Base-by-base conservation (phyloP, 106 monocot genomes). In the Dendrobium nobile region DNA sequence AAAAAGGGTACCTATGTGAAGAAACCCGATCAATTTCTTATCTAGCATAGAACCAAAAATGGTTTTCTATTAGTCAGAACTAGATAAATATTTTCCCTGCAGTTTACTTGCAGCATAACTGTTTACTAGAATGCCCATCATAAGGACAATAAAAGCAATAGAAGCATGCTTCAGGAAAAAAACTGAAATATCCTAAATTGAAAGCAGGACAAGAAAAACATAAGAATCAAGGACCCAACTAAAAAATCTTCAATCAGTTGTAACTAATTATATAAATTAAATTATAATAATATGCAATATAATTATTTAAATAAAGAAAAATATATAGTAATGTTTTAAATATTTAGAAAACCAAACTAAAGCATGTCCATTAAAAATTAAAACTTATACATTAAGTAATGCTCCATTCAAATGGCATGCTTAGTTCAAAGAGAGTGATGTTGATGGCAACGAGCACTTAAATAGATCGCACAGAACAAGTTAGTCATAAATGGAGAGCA, bases 1-100 rank as follows among this genome's bases (percentile, higher is more conserved):
- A 76, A 76, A 76, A 76, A 76, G 48, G 1, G 47, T 76, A 41
- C 26, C 76, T 48, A 76, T 76, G 22, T 16, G 9, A 47, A 27
- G 48, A 48, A 76, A 48, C 13, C 16, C 13, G 15, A 47, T 41
- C 27, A 24, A 76, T 47, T 76, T 76, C 40, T 37, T 17, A 33
- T 15, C 70, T 70, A 37, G 2, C 4, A 70, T 37, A 70, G 70
- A 70, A 70, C 37, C 33, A 37, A 1, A 37, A 70, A 4, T 0
- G 13, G 68, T 31, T 68, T 9, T 5, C 31, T 31, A 31, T 43
- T 44, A 41, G 19, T n/a, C 0, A n/a, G 74, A 19, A 74, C n/a
- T 11, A 1, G 42, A 74, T 19, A 15, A 41, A 44, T 18, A 74
- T 43, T 9, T 74, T 42, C 19, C 7, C 7, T 4, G 43, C 20